Evolutionary conservation across 192 early-diverging fungal species (phyloP).

Genomic region (Pilaira anomala): DNA sequence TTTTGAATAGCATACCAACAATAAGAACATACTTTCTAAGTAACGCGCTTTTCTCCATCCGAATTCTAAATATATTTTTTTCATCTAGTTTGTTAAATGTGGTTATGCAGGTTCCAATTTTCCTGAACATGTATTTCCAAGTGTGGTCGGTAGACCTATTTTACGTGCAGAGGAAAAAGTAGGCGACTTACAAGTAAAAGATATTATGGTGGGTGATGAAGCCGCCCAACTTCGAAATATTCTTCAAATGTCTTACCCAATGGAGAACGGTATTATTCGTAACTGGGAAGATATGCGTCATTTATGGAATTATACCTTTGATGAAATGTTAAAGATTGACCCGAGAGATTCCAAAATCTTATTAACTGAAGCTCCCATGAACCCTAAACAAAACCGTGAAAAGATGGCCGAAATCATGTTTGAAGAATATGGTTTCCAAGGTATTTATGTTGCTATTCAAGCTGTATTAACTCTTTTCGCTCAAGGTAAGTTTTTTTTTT

Average conservation of each 20-base stretch:
- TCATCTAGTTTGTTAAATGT: slow-evolving; percentile 90
- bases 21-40: not conserved
- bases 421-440: slow-evolving; percentile 93
- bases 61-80: not conserved
- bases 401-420: slow-evolving; percentile 96
- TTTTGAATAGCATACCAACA: not conserved
- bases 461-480: slow-evolving; percentile 96
- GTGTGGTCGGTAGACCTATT: slow-evolving; percentile 97
- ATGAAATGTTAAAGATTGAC: slow-evolving; percentile 87
- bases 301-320: slow-evolving; percentile 98
- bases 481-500: slow-evolving; percentile 67
- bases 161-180: slow-evolving; percentile 91
- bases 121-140: slow-evolving; percentile 92
- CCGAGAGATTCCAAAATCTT: slow-evolving; percentile 89
- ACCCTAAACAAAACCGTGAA: slow-evolving; percentile 88
- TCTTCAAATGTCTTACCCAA: slow-evolving; percentile 95
- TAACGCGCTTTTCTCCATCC: not conserved
- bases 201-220: slow-evolving; percentile 98
- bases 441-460: slow-evolving; percentile 93
- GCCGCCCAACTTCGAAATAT: slow-evolving; percentile 83
- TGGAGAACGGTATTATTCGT: slow-evolving; percentile 97
- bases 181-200: slow-evolving; percentile 77
- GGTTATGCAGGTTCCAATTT: slow-evolving; percentile 96
- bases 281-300: slow-evolving; percentile 98
- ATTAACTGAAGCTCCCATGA: slow-evolving; percentile 95